A percentile compares a stretch with the other conserved stretches of the same genome.
These are phyloP conservation scores for Blastomyces silverae DNA, from an alignment of 2,329 filamentous ascomycete species.

Conservation along the genomic window DNA sequence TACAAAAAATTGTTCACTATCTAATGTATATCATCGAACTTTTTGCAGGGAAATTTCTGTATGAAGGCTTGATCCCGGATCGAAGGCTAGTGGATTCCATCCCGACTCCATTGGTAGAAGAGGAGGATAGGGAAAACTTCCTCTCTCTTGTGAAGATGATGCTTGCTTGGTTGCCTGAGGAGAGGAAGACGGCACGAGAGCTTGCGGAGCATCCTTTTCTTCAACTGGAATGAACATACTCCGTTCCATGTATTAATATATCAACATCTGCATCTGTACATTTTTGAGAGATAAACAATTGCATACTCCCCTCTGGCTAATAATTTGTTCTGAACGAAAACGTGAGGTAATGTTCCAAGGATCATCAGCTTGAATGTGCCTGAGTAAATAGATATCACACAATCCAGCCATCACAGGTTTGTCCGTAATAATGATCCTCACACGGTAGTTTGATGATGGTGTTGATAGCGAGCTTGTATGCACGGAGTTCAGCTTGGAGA, in stretches of 20 bases:
- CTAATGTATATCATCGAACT: neutral
- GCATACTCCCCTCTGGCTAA: neutral
- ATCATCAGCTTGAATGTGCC: neutral
- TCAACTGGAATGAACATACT: conserved; percentile 7
- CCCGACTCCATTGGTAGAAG: conserved; percentile 23
- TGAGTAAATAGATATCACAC: neutral
- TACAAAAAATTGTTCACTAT: too few relatives aligned
- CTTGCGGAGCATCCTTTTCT: conserved; percentile 35
- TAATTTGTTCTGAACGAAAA: neutral
- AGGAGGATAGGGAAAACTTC: conserved; percentile 30
- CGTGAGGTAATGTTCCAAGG: too few relatives aligned
- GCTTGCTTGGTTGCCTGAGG: conserved; percentile 33
- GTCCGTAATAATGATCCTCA: too few relatives aligned
- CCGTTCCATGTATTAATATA: neutral
- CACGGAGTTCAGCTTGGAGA: too few relatives aligned
- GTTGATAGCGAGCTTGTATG: too few relatives aligned
- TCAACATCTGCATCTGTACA: neutral
- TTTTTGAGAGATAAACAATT: neutral
- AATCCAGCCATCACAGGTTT: too few relatives aligned
- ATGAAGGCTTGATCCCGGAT: conserved; percentile 24
- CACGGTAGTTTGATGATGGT: too few relatives aligned
- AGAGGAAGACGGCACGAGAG: conserved; percentile 34
- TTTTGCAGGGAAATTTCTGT: conserved; percentile 24
- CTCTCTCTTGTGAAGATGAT: conserved; percentile 32
- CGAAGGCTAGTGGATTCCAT: conserved; percentile 25